These are phyloP conservation scores for Antrodiella citrinella DNA, from an alignment of 768 basidiomycete species.

Conservation along the genomic window DNA sequence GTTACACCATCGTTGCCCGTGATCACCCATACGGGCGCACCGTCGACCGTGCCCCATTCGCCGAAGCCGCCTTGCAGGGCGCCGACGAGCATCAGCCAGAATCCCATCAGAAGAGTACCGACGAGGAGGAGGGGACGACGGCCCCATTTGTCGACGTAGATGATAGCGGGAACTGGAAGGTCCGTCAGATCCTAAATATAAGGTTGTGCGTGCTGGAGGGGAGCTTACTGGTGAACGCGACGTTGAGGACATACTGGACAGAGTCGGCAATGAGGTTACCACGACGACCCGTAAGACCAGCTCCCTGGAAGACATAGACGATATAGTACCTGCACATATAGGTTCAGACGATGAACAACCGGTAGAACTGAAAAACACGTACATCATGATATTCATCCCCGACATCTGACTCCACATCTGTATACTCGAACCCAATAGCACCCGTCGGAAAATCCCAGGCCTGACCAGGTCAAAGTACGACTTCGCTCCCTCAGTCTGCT, in stretches of 20 bases:
- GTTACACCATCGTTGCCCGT: slow-evolving; percentile 44
- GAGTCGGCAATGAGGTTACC: slow-evolving; percentile 70
- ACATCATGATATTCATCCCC: slow-evolving; percentile 83
- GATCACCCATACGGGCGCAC: slow-evolving; percentile 50
- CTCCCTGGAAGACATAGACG: slow-evolving; percentile 69
- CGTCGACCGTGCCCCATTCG: slow-evolving; percentile 44
- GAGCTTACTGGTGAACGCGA: slow-evolving; percentile 25
- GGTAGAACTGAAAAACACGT: slow-evolving; percentile 11
- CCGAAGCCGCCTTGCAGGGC: slow-evolving; percentile 65
- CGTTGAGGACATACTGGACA: slow-evolving; percentile 45
- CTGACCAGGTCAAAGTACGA: slow-evolving; percentile 63
- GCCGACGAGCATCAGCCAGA: slow-evolving; percentile 73
- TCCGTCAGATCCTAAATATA: too few relatives aligned
- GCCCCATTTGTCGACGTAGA: slow-evolving; percentile 74
- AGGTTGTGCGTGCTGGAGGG: slow-evolving; percentile 31
- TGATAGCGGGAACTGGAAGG: slow-evolving; percentile 31
- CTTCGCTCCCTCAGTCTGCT: slow-evolving; percentile 66
- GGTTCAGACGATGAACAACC: too few relatives aligned
- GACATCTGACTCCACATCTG: slow-evolving; percentile 81
- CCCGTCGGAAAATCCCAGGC: slow-evolving; percentile 60
- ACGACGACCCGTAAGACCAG: slow-evolving; percentile 69
- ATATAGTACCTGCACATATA: slow-evolving; percentile 43
- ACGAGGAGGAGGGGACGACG: slow-evolving; percentile 66
- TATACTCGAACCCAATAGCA: slow-evolving; percentile 57
- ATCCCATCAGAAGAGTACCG: slow-evolving; percentile 62